These are phyloP conservation scores for Skeletonema costatum DNA, from an alignment of 108 stramenopile genomes.

Conservation along the genomic window DNA sequence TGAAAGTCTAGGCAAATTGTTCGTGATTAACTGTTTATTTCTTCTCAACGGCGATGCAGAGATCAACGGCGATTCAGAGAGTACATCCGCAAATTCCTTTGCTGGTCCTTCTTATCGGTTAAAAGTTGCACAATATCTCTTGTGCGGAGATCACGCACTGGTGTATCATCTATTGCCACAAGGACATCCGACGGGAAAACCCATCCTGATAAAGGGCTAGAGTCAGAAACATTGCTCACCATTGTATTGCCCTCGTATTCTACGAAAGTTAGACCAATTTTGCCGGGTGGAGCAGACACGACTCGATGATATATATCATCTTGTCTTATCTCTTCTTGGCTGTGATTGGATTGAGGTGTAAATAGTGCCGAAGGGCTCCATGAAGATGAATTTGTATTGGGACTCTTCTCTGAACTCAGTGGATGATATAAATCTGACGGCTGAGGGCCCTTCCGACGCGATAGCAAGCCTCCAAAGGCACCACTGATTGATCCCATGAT, in stretches of 20 bases:
- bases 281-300: constrained; percentile 83
- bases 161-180: constrained; percentile 83
- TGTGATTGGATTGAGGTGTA: background rate
- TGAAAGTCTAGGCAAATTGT: too few relatives aligned
- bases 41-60: too few relatives aligned
- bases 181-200: constrained; percentile 83
- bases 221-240: constrained; percentile 75
- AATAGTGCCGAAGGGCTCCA: background rate
- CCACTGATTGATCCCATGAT: constrained; percentile 80
- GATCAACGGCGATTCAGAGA: background rate
- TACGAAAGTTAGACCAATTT: constrained; percentile 86
- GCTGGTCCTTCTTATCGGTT: constrained; percentile 62
- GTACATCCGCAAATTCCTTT: constrained; percentile 70
- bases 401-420: background rate
- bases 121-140: constrained; percentile 82
- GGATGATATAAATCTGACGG: constrained; percentile 16
- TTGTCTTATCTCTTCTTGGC: background rate
- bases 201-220: constrained; percentile 78
- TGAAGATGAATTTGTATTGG: background rate
- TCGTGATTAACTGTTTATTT: too few relatives aligned
- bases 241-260: constrained; percentile 86
- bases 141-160: constrained; percentile 82
- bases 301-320: constrained; percentile 56
- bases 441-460: constrained; percentile 57
- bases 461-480: constrained; percentile 72